Evolutionary conservation across 805 yeast species (phyloP).

Genomic region (Ogataea ramenticola): DNA sequence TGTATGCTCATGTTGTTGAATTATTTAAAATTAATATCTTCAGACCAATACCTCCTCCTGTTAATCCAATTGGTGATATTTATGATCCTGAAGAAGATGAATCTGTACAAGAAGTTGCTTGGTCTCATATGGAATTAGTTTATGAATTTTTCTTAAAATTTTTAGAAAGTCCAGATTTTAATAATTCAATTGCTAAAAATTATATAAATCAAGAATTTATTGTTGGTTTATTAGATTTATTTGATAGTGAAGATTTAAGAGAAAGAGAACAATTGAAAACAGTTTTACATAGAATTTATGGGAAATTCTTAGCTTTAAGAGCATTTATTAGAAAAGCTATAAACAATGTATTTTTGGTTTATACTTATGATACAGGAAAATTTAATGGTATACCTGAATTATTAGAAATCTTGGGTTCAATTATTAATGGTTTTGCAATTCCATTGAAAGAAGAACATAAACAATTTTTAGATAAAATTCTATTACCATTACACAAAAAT

Average conservation of each 20-base stretch:
- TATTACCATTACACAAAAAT: constrained; percentile 89
- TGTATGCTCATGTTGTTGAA: constrained; percentile 79
- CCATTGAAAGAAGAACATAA: constrained; percentile 97
- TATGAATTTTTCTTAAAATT: constrained; percentile 91
- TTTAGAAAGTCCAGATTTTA: constrained; percentile 91
- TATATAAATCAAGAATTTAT: constrained; percentile 90
- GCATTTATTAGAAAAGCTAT: constrained; percentile 88
- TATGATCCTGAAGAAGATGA: constrained; percentile 99
- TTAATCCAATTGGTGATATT: constrained; percentile 92
- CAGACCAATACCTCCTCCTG: constrained; percentile 97
- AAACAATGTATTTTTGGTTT: constrained; percentile 86
- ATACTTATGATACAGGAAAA: constrained; percentile 90
- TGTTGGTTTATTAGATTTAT: constrained; percentile 71
- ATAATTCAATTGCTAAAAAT: constrained; percentile 87
- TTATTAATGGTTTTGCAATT: constrained; percentile 94
- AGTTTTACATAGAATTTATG: constrained; percentile 91
- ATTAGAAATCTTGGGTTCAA: constrained; percentile 89
- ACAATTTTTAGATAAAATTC: constrained; percentile 74
- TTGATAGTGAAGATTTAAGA: constrained; percentile 94
- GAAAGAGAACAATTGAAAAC: constrained; percentile 95
- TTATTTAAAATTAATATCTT: constrained; percentile 89
- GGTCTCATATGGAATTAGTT: constrained; percentile 98
- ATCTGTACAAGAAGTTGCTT: constrained; percentile 90
- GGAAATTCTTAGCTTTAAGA: constrained; percentile 84
- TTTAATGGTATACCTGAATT: constrained; percentile 95